Conservation (phyloP, 1,284 basidiomycete genomes). For the Melampsora larici-populina region DNA sequence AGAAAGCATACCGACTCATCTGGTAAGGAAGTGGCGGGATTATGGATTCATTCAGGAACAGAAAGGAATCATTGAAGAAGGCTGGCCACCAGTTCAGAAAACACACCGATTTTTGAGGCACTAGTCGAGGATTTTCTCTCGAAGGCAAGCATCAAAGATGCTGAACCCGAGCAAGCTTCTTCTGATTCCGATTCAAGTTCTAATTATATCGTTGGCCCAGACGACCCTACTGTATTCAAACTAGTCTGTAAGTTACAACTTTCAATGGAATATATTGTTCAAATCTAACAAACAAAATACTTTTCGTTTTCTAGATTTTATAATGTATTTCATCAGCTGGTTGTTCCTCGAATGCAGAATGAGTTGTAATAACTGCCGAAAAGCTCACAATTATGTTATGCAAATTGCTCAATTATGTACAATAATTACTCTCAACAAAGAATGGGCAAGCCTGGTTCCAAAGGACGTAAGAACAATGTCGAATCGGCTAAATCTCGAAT, state of each 20-base stretch:
- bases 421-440: background rate
- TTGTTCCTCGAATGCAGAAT: background rate
- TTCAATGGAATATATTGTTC: background rate
- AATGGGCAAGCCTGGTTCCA: background rate
- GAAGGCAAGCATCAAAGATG: background rate
- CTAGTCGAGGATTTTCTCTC: background rate
- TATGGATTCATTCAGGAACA: too few relatives aligned
- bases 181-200: background rate
- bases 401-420: background rate
- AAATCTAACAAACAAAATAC: background rate
- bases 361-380: background rate
- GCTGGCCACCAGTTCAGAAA: background rate
- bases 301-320: background rate
- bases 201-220: background rate
- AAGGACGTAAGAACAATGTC: background rate
- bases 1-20: too few relatives aligned
- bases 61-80: conserved; percentile 2
- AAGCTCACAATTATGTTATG: background rate
- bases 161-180: background rate
- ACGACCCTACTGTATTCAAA: background rate
- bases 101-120: background rate
- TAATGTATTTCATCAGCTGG: conserved; percentile 7
- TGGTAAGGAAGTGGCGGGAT: too few relatives aligned
- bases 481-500: background rate
- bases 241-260: background rate